Conservation (phyloP, 2,329 filamentous ascomycete genomes). For the Verticillium nubilum region DNA sequence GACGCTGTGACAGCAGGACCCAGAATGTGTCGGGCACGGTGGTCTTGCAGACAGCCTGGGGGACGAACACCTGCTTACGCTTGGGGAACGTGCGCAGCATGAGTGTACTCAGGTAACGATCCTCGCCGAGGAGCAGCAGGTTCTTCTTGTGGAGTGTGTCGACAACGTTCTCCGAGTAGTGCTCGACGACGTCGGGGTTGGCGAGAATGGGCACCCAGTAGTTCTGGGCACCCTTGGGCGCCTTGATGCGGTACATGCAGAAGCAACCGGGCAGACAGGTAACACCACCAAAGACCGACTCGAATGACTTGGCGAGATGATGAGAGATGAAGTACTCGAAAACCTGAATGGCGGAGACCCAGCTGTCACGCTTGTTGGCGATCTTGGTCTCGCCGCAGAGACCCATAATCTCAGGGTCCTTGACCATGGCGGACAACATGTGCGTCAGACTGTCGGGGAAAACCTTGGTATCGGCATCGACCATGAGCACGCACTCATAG, state of each 20-base stretch:
- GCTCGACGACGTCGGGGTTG: conserved; percentile 97
- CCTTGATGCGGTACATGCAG: conserved; percentile 99
- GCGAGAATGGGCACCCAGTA: conserved; percentile 99
- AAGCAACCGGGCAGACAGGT: conserved; percentile 98
- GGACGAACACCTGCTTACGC: conserved; percentile 97
- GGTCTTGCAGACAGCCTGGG: conserved; percentile 98
- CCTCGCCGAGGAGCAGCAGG: conserved; percentile 81
- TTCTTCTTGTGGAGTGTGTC: conserved; percentile 99
- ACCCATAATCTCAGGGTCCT: conserved; percentile 98
- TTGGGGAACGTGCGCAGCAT: conserved; percentile 99
- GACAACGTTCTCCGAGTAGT: conserved; percentile 98
- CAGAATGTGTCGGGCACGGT: conserved; percentile 90
- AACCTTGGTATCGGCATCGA: conserved; percentile 97
- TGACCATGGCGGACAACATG: conserved; percentile 99
- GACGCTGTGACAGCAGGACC: conserved; percentile 87
- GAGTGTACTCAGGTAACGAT: conserved; percentile 91
- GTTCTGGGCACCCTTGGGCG: conserved; percentile 95
- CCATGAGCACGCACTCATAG: conserved; percentile 97
- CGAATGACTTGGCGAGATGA: conserved; percentile 93
- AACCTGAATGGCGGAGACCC: conserved; percentile 97
- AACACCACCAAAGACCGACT: conserved; percentile 97
- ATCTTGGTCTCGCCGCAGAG: conserved; percentile 99
- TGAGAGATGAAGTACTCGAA: conserved; percentile 99
- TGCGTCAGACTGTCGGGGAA: conserved; percentile 98
- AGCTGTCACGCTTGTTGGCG: conserved; percentile 91